Evolutionary conservation across 495 filamentous ascomycete species (phyloP), one percentile per base, ranked within the genome.

Genomic region (Chaetomidium leptoderma): DNA sequence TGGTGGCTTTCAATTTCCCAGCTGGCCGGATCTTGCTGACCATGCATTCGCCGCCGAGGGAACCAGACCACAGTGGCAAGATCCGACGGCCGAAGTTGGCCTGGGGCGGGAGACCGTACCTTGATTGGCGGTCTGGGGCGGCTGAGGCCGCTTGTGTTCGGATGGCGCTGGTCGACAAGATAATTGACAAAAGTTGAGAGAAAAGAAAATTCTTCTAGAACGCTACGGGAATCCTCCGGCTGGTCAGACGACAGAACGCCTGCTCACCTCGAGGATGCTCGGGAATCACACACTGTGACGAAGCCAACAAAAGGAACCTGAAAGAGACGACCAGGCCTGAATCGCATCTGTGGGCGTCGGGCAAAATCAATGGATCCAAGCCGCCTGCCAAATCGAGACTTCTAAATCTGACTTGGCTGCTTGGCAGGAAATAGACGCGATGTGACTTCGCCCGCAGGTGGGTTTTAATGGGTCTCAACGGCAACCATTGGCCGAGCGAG

Each of bases 361-460:
- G 30, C 10, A 30, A 8, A 21, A 30, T 10, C 29, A 35, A 49
- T 49, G 29, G 46, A 21, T 8, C 30, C 29, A 48, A 55, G 26
- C 17, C 52, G 40, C 35, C 43, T 50, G 44, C 55, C 55, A 14
- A 40, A 57, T 50, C 37, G 27, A 45, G 44, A 24, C 3, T 44
- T 35, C 62, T 55, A 61, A 61, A 62, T 63, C 39, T 5, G 54
- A 43, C 30, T 46, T 42, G 51, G 52, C 23, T 35, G 3, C 32
- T 35, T 35, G 32, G 32, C 32, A 13, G 32, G 37, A 49, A 68
- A 62, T 69, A 71, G 68, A 63, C 68, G 70, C 70, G 68, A 62
- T 69, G 68, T 70, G 68, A 72, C 59, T 63, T 47, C 53, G 47
- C 16, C 45, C 59, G 63, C 64, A 66, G 58, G 61, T 59, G 60